Percentiles rank a stretch among this genome's conserved stretches.
phyloP scores from a whole-genome alignment of 257 asterid species.

The Mentha longifolia region DNA sequence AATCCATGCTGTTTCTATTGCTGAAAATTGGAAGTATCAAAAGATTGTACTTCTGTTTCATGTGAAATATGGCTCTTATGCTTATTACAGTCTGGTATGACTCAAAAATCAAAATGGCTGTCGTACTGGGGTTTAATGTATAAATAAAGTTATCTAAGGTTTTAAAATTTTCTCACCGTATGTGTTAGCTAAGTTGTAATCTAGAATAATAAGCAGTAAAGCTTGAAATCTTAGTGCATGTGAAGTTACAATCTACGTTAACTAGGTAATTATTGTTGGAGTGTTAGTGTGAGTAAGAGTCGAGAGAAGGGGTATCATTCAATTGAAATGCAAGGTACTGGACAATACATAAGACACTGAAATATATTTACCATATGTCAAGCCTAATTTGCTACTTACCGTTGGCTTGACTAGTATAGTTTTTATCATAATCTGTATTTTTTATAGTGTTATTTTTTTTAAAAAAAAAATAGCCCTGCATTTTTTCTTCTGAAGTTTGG shows the following conservation, averaged over 20 bases:
- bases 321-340: not conserved
- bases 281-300: not conserved
- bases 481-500: constrained; percentile 8
- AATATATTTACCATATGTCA: not conserved
- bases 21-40: constrained; percentile 14
- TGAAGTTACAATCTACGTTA: not conserved
- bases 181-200: not conserved
- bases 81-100: constrained; percentile 10
- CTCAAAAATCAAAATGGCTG: not conserved
- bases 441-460: not conserved
- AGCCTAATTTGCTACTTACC: not conserved
- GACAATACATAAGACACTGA: constrained; percentile 1
- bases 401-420: constrained; percentile 5
- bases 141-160: too few species aligned
- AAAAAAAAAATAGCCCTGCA: not conserved
- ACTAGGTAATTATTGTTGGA: not conserved
- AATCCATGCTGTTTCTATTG: constrained; percentile 31
- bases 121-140: too few species aligned
- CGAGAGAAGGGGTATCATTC: not conserved
- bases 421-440: not conserved
- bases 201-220: not conserved
- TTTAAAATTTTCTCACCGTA: not conserved
- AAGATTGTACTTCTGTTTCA: constrained; percentile 20
- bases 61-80: not conserved
- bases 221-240: constrained; percentile 13